These are phyloP conservation scores for Pyronema domesticum DNA, from an alignment of 495 filamentous ascomycete genomes.

Conservation along the genomic window DNA sequence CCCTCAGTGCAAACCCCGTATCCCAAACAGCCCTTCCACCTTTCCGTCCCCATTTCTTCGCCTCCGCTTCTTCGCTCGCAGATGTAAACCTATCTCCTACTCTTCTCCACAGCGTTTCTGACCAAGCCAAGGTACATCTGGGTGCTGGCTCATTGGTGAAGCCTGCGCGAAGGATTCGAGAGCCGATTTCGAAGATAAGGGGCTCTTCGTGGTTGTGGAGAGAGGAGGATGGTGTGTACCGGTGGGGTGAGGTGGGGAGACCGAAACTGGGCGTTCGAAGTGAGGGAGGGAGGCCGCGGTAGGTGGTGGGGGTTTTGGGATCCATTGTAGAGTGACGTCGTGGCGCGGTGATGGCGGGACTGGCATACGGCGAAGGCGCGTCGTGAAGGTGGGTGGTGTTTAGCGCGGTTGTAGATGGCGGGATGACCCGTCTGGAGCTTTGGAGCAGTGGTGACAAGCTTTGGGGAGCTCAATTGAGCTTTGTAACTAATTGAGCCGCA, in stretches of 20 bases:
- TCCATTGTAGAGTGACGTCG: neutral
- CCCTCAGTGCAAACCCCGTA: neutral
- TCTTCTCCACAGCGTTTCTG: constrained; percentile 47
- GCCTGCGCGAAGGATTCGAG: constrained; percentile 61
- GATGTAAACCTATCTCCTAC: constrained; percentile 55
- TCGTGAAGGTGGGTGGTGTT: no score
- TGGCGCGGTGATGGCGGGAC: no score
- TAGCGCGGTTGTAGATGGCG: no score
- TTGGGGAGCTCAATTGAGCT: no score
- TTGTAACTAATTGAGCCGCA: no score
- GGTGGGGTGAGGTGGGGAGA: constrained; percentile 36
- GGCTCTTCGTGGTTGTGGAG: constrained; percentile 64
- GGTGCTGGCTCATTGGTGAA: constrained; percentile 68
- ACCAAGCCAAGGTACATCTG: constrained; percentile 49
- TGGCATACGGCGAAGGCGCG: no score
- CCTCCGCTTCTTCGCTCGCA: constrained; percentile 29
- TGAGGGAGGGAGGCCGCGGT: constrained; percentile 6
- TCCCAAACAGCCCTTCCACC: constrained; percentile 37
- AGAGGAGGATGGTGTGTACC: constrained; percentile 46
- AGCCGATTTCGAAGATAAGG: constrained; percentile 66
- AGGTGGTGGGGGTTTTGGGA: constrained; percentile 8
- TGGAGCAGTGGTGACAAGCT: no score
- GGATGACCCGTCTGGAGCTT: no score
- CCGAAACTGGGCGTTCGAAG: constrained; percentile 4
- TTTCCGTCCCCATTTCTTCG: constrained; percentile 32